Evolutionary conservation across 305 asterid species (phyloP).

Genomic region (Salvia sclarea): DNA sequence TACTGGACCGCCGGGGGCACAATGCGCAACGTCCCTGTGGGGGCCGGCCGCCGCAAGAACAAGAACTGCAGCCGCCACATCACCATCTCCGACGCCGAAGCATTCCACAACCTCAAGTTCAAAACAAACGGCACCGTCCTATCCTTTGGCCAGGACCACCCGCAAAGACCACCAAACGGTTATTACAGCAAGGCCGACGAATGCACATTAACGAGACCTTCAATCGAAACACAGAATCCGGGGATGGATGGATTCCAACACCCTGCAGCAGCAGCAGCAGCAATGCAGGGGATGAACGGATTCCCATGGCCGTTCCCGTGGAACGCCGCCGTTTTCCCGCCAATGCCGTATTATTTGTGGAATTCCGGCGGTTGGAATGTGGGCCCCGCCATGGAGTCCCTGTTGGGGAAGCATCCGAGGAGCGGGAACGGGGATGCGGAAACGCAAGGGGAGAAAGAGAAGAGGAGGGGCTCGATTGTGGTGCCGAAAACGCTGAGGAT

Average conservation of each 20-base stretch:
- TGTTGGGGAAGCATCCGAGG: slow-evolving; percentile 68
- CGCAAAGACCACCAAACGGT: slow-evolving; percentile 42
- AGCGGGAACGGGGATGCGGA: slow-evolving; percentile 43
- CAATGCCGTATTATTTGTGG: slow-evolving; percentile 52
- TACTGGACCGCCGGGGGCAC: slow-evolving; percentile 73
- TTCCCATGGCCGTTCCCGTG: slow-evolving; percentile 57
- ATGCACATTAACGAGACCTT: slow-evolving; percentile 36
- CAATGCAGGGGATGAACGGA: slow-evolving; percentile 38
- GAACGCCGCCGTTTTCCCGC: slow-evolving; percentile 48
- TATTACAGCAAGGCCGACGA: slow-evolving; percentile 39
- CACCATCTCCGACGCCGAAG: slow-evolving; percentile 49
- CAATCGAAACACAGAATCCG: slow-evolving; percentile 34
- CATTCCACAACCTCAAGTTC: slow-evolving; percentile 43
- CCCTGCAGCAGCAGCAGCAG: not conserved
- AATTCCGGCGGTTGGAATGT: slow-evolving; percentile 41
- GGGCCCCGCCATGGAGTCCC: slow-evolving; percentile 38
- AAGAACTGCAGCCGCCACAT: slow-evolving; percentile 58
- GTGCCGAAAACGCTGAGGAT: slow-evolving; percentile 73
- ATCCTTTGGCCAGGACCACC: slow-evolving; percentile 61
- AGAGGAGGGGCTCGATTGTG: slow-evolving; percentile 38
- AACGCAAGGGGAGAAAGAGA: slow-evolving; percentile 18
- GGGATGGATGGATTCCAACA: slow-evolving; percentile 37
- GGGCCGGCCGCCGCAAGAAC: slow-evolving; percentile 75
- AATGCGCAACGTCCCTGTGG: slow-evolving; percentile 74
- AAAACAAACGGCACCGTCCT: slow-evolving; percentile 63